Percentiles rank a stretch among this genome's conserved stretches.
These are phyloP conservation scores for Didymosphaeria variabile DNA, from an alignment of 2,329 filamentous ascomycete species.

Conservation along the genomic window DNA sequence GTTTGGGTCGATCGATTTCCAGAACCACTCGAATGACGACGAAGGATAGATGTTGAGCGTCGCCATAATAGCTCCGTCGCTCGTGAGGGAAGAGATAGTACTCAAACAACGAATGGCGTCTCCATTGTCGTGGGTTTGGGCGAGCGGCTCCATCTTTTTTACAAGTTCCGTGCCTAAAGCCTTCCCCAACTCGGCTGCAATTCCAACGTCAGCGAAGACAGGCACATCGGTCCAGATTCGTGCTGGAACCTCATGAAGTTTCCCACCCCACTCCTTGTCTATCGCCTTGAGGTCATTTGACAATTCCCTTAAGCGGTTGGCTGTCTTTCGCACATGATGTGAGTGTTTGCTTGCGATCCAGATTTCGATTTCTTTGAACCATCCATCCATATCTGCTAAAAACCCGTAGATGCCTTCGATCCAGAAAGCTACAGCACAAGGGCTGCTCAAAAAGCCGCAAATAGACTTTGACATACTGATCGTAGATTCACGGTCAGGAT, in stretches of 20 bases:
- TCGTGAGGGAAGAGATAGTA: neutral
- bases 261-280: neutral
- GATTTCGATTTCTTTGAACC: neutral
- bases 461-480: neutral
- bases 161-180: neutral
- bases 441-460: neutral
- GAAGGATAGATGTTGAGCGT: neutral
- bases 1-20: neutral
- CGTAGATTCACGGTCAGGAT: neutral
- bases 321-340: neutral
- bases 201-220: neutral
- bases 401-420: neutral
- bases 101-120: neutral
- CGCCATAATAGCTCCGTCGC: neutral
- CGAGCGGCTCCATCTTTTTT: neutral
- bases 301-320: neutral
- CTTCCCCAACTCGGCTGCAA: neutral
- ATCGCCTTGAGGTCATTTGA: neutral
- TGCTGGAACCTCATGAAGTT: neutral
- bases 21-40: neutral
- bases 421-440: neutral
- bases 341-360: neutral
- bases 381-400: neutral
- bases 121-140: neutral
- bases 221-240: neutral